Evolutionary conservation across 495 filamentous ascomycete genomes (phyloP).

Genomic region (Talaromyces nanjingensis): DNA sequence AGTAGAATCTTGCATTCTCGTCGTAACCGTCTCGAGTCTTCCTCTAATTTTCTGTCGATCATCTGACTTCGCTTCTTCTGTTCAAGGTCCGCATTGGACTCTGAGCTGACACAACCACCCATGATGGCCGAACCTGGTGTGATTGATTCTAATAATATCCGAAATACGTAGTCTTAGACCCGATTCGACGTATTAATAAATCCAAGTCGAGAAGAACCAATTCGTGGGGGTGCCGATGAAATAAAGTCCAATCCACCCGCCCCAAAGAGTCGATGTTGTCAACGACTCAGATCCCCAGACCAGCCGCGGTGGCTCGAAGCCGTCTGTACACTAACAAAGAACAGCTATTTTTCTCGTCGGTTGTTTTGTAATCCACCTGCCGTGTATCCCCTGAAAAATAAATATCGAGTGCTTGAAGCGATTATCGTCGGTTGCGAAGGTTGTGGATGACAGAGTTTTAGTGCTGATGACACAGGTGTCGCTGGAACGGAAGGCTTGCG

Average conservation of each 20-base stretch:
- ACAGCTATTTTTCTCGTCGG: neutral
- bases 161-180: neutral
- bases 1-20: slow-evolving; percentile 98
- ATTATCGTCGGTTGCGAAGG: neutral
- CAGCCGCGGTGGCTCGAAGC: slow-evolving; percentile 1
- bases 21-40: slow-evolving; percentile 82
- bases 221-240: neutral
- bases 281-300: neutral
- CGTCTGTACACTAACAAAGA: neutral
- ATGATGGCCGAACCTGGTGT: slow-evolving; percentile 45
- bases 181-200: neutral
- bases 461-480: neutral
- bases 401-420: neutral
- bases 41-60: slow-evolving; percentile 88
- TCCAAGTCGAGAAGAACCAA: neutral
- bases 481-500: neutral
- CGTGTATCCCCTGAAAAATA: neutral
- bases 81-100: slow-evolving; percentile 71
- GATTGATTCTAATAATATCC: neutral
- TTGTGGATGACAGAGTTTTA: neutral
- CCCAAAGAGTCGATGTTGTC: neutral
- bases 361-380: neutral
- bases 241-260: neutral
- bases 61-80: slow-evolving; percentile 89
- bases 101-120: slow-evolving; percentile 83